Conservation (phyloP, 2,329 filamentous ascomycete genomes). For the Capronia americana region DNA sequence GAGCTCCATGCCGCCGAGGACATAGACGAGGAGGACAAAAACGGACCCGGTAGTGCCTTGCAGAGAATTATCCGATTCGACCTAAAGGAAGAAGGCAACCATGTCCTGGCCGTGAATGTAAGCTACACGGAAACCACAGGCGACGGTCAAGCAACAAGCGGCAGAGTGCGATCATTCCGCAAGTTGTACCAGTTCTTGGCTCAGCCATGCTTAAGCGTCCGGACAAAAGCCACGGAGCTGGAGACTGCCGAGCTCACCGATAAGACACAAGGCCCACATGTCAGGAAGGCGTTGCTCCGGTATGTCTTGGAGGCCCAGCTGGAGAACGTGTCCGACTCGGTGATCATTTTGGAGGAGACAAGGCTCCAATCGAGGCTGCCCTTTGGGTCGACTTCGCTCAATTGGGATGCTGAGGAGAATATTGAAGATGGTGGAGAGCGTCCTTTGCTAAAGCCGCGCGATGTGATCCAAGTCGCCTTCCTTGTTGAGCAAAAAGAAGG, state of each 20-base stretch:
- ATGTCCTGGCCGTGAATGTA: slow-evolving; percentile 90
- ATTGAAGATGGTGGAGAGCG: slow-evolving; percentile 45
- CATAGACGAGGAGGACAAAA: slow-evolving; percentile 24
- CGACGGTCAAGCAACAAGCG: slow-evolving; percentile 56
- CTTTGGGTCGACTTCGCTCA: slow-evolving; percentile 61
- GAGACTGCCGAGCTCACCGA: slow-evolving; percentile 54
- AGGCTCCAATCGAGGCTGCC: slow-evolving; percentile 34
- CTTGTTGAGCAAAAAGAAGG: slow-evolving; percentile 62
- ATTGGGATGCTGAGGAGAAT: slow-evolving; percentile 59
- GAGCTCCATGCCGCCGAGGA: slow-evolving; percentile 50
- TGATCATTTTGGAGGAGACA: slow-evolving; percentile 73
- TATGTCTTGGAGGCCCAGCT: slow-evolving; percentile 93
- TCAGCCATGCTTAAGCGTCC: slow-evolving; percentile 84
- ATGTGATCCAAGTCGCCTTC: slow-evolving; percentile 70
- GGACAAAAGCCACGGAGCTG: slow-evolving; percentile 81
- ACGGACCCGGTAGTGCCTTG: slow-evolving; percentile 66
- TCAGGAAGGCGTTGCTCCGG: slow-evolving; percentile 49
- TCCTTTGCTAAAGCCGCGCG: slow-evolving; percentile 56
- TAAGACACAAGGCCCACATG: slow-evolving; percentile 52
- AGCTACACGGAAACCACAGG: slow-evolving; percentile 83
- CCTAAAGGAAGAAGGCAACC: slow-evolving; percentile 90
- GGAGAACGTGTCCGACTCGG: slow-evolving; percentile 88
- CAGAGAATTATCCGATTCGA: slow-evolving; percentile 86
- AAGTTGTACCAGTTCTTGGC: slow-evolving; percentile 98
- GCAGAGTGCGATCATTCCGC: slow-evolving; percentile 80